Evolutionary conservation across 495 filamentous ascomycete species (phyloP).

Genomic region (Aspergillus avenaceus): DNA sequence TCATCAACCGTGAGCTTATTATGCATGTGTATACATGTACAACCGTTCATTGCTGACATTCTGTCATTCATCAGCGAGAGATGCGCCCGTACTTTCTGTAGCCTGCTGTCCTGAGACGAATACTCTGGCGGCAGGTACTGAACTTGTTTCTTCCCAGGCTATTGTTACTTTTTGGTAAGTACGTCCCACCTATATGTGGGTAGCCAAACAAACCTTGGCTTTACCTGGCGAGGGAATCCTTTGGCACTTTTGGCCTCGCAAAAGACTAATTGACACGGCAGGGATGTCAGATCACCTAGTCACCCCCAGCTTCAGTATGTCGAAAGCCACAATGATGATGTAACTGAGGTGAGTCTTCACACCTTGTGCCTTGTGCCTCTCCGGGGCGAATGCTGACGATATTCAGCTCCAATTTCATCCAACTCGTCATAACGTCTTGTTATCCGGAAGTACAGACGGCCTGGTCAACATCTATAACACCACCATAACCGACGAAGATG

Average conservation of each 20-base stretch:
- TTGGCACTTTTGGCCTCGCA: constrained; percentile 9
- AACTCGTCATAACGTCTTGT: constrained; percentile 54
- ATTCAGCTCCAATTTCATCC: constrained; percentile 69
- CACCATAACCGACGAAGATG: constrained; percentile 72
- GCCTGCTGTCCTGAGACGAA: constrained; percentile 55
- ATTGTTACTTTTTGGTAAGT: constrained; percentile 70
- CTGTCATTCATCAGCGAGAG: constrained; percentile 27
- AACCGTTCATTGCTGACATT: constrained; percentile 13
- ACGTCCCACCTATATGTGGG: neutral
- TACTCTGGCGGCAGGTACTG: constrained; percentile 71
- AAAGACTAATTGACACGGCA: constrained; percentile 39
- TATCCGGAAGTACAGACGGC: constrained; percentile 90
- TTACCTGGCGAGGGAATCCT: neutral
- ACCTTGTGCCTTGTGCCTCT: neutral
- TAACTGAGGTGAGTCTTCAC: constrained; percentile 65
- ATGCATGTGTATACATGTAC: neutral
- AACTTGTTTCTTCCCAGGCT: constrained; percentile 68
- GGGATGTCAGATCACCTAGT: constrained; percentile 62
- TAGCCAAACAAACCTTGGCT: neutral
- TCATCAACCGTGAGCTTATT: neutral
- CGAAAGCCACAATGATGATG: constrained; percentile 89
- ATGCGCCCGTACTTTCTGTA: constrained; percentile 62
- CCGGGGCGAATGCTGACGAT: neutral
- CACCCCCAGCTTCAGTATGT: constrained; percentile 59
- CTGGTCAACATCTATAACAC: constrained; percentile 83